These are phyloP conservation scores for Fusarium verrucosum DNA, from an alignment of 2,329 filamentous ascomycete species.

Conservation along the genomic window DNA sequence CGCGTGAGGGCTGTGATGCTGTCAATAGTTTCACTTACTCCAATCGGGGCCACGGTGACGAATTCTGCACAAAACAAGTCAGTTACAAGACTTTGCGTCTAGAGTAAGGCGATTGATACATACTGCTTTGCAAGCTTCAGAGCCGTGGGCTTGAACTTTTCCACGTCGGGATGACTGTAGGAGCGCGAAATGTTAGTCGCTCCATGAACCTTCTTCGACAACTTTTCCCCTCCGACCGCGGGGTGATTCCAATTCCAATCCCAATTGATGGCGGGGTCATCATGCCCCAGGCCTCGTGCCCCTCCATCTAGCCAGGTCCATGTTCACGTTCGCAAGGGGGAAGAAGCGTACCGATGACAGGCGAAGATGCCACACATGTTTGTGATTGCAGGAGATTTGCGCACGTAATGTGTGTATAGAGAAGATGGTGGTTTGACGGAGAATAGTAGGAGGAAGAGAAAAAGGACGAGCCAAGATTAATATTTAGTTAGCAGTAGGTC, in stretches of 20 bases:
- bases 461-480: slow-evolving; percentile 31
- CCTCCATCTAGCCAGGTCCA: slow-evolving; percentile 38
- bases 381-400: slow-evolving; percentile 47
- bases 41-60: slow-evolving; percentile 98
- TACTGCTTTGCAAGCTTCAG: slow-evolving; percentile 94
- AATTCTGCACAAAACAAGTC: slow-evolving; percentile 64
- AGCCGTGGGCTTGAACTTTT: slow-evolving; percentile 95
- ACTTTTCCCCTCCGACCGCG: slow-evolving; percentile 41
- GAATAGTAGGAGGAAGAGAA: slow-evolving; percentile 18
- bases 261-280: slow-evolving; percentile 35
- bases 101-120: slow-evolving; percentile 46
- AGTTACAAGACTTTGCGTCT: slow-evolving; percentile 6
- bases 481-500: slow-evolving; percentile 34
- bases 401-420: slow-evolving; percentile 17
- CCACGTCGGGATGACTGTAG: slow-evolving; percentile 85
- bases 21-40: slow-evolving; percentile 71
- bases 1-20: background rate
- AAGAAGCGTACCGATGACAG: slow-evolving; percentile 76
- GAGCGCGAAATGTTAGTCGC: slow-evolving; percentile 37
- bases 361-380: slow-evolving; percentile 98
- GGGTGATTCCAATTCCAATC: slow-evolving; percentile 40
- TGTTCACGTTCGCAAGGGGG: slow-evolving; percentile 34
- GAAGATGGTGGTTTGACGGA: slow-evolving; percentile 17
- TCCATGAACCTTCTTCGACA: slow-evolving; percentile 26
- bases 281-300: slow-evolving; percentile 38